Base-by-base conservation (phyloP, 768 basidiomycete species). In the Stropharia rugosoannulata region DNA sequence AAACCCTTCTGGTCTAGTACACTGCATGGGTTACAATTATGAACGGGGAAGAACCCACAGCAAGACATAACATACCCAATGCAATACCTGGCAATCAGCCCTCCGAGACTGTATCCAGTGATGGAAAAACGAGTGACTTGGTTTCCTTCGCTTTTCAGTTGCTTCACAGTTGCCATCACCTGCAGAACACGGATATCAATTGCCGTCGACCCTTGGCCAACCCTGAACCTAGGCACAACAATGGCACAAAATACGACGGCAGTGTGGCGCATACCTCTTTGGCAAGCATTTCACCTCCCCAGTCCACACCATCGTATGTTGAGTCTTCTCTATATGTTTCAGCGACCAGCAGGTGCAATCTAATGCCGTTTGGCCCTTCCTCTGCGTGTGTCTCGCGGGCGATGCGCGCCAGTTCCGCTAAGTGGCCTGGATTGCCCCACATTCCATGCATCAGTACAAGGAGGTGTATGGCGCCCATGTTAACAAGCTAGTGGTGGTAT, bases 221-320 rank as follows among this genome's bases (percentile, higher is more conserved):
- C n/a, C n/a, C n/a, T n/a, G n/a, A 22, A 27, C 6, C 22, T 54
- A n/a, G 35, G 38, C 32, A 15, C 43, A 40, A 18, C 8, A 16
- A 13, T 32, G 29, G 29, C 5, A 6, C 29, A 32, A 29, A 40
- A 22, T 13, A 32, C 18, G 38, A 9, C 62, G 75, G 36, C 22
- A 1, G 22, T 22, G 22, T 4, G 22, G 22, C 22, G 4, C 22
- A 22, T 49, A 90, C 91, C 83, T 95, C 93, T 57, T 85, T 74
- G 3, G 90, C 83, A 36, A 93, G 83, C 32, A 93, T 77, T 70
- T 93, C 89, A 37, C 84, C 88, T 55, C 90, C 86, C 83, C 89
- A 89, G 65, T 93, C 91, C 19, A 93, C 82, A 1, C 91, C 90
- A 60, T 93, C 91, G 61, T 92, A 93, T 1, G 89, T 91, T 9